Evolutionary conservation across 2,329 filamentous ascomycete species (phyloP), one percentile per base, ranked within the genome.

Genomic region (Colletotrichum sp.): DNA sequence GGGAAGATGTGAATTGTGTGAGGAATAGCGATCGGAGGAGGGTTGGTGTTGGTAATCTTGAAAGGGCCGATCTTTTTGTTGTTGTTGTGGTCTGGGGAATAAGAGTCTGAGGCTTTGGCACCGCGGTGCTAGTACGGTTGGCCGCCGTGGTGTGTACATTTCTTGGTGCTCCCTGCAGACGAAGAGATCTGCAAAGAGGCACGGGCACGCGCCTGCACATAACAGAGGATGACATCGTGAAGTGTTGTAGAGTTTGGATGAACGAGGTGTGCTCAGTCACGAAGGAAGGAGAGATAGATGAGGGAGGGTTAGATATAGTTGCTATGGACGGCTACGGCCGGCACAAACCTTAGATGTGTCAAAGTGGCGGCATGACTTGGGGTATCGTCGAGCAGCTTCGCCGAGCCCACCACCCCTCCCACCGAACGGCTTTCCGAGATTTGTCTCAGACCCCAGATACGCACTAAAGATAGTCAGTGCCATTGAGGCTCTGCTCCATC

Each of bases 301-400:
- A 32, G 58, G 58, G 21, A 58, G 43, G 52, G 69, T 48, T 66
- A 68, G 30, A 64, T 69, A 61, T 75, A 75, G 65, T 73, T 69
- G 59, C 63, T 52, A 52, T 21, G 62, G 21, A 73, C 73, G 73
- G 73, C 69, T 75, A 75, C 12, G 73, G 73, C 21, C 73, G 73
- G 73, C 73, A 68, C 68, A 73, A 73, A 68, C 56, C 65, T 34
- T 59, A 26, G 55, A 28, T 69, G 66, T 48, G 66, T 69, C 65
- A 32, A 38, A 48, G 38, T 74, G 68, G 55, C 69, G 18, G 55
- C 56, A 48, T 59, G 38, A 32, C 52, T 36, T 48, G 55, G 43
- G 43, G 43, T 14, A 75, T 75, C 73, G 73, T 75, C 32, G 58
- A 73, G 21, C 43, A 21, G 43, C 56, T 21, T 64, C 69, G 48